A percentile compares a stretch with the other conserved stretches of the same genome.
Evolutionary conservation across 2,329 filamentous ascomycete species (phyloP).

Genomic region (Ophiostoma sp.): DNA sequence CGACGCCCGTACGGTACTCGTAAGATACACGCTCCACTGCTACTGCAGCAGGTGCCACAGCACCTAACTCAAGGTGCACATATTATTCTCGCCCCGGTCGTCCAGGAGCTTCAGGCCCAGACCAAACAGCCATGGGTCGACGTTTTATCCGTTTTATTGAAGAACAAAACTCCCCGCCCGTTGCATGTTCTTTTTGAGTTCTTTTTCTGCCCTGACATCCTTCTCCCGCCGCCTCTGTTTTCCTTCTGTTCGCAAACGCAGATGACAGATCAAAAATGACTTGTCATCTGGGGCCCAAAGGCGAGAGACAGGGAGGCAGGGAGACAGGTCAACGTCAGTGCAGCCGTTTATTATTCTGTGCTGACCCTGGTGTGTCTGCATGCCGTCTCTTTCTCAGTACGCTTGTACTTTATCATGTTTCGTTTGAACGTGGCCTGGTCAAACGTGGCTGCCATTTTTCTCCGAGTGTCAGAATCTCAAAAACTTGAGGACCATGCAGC

Average conservation of each 20-base stretch:
- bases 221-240: neutral
- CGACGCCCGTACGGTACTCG: neutral
- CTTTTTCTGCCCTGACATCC: neutral
- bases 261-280: slow-evolving; percentile 26
- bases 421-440: neutral
- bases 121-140: neutral
- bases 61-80: neutral
- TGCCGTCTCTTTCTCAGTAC: neutral
- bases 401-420: neutral
- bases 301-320: neutral
- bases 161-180: neutral
- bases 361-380: neutral
- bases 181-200: neutral
- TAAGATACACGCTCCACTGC: neutral
- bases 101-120: neutral
- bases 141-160: neutral
- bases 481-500: neutral
- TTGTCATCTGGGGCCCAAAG: slow-evolving; percentile 17
- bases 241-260: slow-evolving; percentile 1
- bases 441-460: neutral
- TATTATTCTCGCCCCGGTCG: neutral
- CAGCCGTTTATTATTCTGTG: neutral
- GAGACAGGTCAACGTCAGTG: neutral
- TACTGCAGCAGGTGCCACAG: neutral
- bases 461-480: neutral